Evolutionary conservation across 2,329 filamentous ascomycete genomes (phyloP).

Genomic region (Aspergillus jensenii): DNA sequence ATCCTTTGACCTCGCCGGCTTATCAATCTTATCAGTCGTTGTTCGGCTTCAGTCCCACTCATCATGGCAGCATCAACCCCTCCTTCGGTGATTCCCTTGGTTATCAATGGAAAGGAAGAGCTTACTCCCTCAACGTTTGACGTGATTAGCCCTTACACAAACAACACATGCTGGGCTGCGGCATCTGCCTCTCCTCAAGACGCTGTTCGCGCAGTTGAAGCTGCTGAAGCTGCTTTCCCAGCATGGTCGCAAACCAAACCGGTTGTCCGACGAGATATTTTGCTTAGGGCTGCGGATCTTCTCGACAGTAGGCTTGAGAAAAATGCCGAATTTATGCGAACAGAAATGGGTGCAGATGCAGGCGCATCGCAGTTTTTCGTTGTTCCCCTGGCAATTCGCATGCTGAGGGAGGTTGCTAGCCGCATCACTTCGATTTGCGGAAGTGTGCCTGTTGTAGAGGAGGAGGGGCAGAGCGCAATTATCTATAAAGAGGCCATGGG

Average conservation of each 20-base stretch:
- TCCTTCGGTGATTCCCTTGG: constrained; percentile 31
- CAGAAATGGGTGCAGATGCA: constrained; percentile 57
- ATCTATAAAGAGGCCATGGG: constrained; percentile 71
- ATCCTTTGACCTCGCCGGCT: neutral
- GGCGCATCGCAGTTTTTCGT: constrained; percentile 48
- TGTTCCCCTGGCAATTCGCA: constrained; percentile 44
- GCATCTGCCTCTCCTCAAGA: constrained; percentile 51
- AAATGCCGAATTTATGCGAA: constrained; percentile 52
- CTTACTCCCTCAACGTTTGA: constrained; percentile 31
- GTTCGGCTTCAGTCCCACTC: too few species aligned
- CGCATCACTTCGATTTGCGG: constrained; percentile 6
- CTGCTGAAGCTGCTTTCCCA: constrained; percentile 57
- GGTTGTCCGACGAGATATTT: constrained; percentile 63
- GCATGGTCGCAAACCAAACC: constrained; percentile 66
- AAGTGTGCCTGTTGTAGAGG: constrained; percentile 3
- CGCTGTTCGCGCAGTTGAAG: constrained; percentile 40
- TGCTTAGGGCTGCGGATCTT: constrained; percentile 68
- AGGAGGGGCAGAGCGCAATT: constrained; percentile 4
- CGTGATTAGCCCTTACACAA: constrained; percentile 55
- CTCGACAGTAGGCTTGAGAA: constrained; percentile 38
- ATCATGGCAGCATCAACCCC: constrained; percentile 9
- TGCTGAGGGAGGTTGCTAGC: constrained; percentile 6
- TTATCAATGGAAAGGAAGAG: constrained; percentile 41
- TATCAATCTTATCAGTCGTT: too few species aligned
- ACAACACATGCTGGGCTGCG: constrained; percentile 54